Evolutionary conservation across 202 grass and related monocot genomes (phyloP), one percentile per base, ranked within the genome.

Genomic region (Eragrostis tef): DNA sequence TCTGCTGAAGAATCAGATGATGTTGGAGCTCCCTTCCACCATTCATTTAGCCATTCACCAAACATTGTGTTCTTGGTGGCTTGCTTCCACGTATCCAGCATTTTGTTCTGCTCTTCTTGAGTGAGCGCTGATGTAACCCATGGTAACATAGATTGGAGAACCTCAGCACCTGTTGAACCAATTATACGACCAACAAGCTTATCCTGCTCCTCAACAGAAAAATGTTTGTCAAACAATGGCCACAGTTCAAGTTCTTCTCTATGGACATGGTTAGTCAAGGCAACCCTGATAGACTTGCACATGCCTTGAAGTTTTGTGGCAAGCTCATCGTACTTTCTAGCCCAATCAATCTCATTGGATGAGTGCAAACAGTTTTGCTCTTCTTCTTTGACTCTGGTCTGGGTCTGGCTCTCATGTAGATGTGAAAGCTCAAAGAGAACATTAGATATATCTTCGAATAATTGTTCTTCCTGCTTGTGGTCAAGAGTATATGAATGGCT

Each of bases 131-230:
- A 89, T 81, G 94, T 97, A 84, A 97, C 89, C 94, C 94, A 97
- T 1, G 94, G 94, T 83, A 97, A 72, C 91, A 97, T 97, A 80
- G 94, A 94, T 76, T 97, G 94, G 53, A 97, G 84, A 71, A 97
- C 89, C 81, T 97, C 94, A 49, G 94, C 94, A 77, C 94, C 91
- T 25, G 94, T 97, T 43, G 91, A 90, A 72, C 94, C 94, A 78
- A 97, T 97, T 88, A 97, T 97, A 67, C 94, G 89, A 77, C 94
- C 94, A 60, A 97, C 88, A 87, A 97, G 87, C 48, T 97, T 94
- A 65, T 94, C 91, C 82, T 97, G 94, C 81, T 97, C 94, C 71
- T 97, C 91, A 67, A 92, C 88, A 66, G 91, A 92, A 89, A 97
- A 94, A 81, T 97, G 91, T 42, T 97, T 90, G 63, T 97, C 91